Base-by-base conservation (phyloP, 306 rosid species). In the Chamaecrista fasciculata region DNA sequence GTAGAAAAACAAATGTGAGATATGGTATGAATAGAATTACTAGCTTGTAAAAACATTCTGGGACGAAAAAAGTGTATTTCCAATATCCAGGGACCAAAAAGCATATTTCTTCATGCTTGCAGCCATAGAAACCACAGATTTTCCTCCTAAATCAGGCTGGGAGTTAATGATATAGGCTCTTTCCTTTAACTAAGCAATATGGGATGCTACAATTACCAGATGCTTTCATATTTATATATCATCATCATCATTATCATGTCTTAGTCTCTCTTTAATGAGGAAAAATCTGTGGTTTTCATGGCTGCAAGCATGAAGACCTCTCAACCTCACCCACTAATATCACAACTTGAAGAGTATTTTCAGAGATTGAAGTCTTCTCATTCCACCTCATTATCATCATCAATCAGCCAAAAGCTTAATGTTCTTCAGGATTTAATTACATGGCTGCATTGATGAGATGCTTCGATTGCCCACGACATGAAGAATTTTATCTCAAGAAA, bases 261-360 rank as follows among this genome's bases (percentile, higher is more conserved):
- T 10, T 21, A 50, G 28, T 4, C 44, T 65, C 44, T 42, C 68
- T 18, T 29, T 11, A 75, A 60, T 40, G 6, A 63, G 15, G 18
- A 59, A 42, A 23, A 9, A 21, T 42, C n/a, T 59, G 36, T 47
- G 36, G 25, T 50, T 37, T 55, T 53, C 46, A 55, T 66, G 28
- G 55, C 72, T 49, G 19, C 63, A 63, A 69, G 36, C 64, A 57
- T 37, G 37, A 74, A 53, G 39, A 34, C 58, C 9, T 56, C 76
- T 14, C 47, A 23, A 5, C 52, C 73, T 29, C 81, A 68, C 52
- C 62, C 81, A 18, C 44, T 76, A 33, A 23, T 62, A 16, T 62
- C 67, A 42, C 52, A 73, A 65, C n/a, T 55, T 44, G 69, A 69
- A 5, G 79, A 49, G 34, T 67, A 69, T 56, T 50, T 81, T n/a